Evolutionary conservation across 768 basidiomycete genomes (phyloP).

Genomic region (Hypholoma sublateritium): DNA sequence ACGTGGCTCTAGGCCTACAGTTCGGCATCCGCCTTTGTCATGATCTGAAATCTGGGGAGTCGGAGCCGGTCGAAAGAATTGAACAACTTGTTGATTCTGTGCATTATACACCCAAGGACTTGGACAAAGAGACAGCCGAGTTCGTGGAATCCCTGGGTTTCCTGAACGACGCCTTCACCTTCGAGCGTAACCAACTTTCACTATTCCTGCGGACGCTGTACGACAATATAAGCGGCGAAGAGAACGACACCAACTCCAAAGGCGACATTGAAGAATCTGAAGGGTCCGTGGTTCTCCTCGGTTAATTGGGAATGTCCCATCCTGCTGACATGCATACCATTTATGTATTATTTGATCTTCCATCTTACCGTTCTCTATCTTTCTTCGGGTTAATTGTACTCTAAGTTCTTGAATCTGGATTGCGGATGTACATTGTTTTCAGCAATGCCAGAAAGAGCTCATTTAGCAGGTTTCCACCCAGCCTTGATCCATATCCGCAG

Average conservation of each 20-base stretch:
- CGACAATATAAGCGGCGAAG: conserved; percentile 44
- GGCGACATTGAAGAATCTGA: conserved; percentile 28
- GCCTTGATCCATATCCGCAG: conserved; percentile 58
- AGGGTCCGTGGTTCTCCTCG: conserved; percentile 19
- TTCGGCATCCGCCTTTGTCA: conserved; percentile 57
- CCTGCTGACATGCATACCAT: not conserved
- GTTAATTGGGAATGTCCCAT: conserved; percentile 8
- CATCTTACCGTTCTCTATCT: not conserved
- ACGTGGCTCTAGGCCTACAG: conserved; percentile 46
- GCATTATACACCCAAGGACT: conserved; percentile 61
- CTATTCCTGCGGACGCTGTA: conserved; percentile 66
- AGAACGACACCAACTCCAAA: too few relatives aligned
- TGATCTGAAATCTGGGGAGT: conserved; percentile 32
- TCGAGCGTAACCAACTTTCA: conserved; percentile 62
- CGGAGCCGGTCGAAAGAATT: conserved; percentile 29
- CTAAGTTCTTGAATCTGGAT: not conserved
- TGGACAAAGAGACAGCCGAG: conserved; percentile 59
- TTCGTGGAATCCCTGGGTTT: conserved; percentile 63
- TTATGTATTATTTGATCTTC: not conserved
- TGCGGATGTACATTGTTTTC: not conserved
- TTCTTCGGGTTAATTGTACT: not conserved
- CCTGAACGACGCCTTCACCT: conserved; percentile 65
- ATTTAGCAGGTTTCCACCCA: conserved; percentile 31
- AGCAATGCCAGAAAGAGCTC: not conserved
- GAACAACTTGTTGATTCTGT: conserved; percentile 46